Percentiles rank a stretch among this genome's conserved stretches.
Evolutionary conservation across 164 flowering plant genomes (phyloP).

Genomic region (Tinospora cordifolia): DNA sequence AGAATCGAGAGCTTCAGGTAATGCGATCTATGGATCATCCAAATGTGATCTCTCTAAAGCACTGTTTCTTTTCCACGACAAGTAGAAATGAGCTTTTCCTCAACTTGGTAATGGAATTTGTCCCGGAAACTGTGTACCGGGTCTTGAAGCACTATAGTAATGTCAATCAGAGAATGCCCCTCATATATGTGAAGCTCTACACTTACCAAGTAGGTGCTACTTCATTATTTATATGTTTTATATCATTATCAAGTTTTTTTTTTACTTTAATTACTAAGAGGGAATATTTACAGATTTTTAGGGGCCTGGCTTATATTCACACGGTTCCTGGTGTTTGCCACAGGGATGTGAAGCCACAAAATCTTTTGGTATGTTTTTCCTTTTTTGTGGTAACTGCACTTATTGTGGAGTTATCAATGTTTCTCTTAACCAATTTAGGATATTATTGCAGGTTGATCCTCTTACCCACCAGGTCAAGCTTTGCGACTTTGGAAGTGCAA

Average conservation of each 20-base stretch:
- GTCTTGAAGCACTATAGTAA: constrained; percentile 71
- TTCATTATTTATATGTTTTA: background rate
- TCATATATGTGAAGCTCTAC: constrained; percentile 81
- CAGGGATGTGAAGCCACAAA: constrained; percentile 88
- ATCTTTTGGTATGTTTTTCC: constrained; percentile 56
- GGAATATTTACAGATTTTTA: constrained; percentile 54
- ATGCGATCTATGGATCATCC: constrained; percentile 96
- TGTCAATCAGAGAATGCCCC: constrained; percentile 86
- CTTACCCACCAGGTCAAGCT: constrained; percentile 85
- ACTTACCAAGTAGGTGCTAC: constrained; percentile 51
- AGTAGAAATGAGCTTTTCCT: constrained; percentile 80
- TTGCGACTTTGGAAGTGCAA: constrained; percentile 96
- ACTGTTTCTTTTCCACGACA: constrained; percentile 91
- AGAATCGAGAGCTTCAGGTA: constrained; percentile 84
- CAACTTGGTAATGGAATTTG: constrained; percentile 91
- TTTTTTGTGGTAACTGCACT: background rate
- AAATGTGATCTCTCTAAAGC: constrained; percentile 77
- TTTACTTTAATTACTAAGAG: background rate
- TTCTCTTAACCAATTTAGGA: background rate
- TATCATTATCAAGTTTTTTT: background rate
- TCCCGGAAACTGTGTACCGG: constrained; percentile 77
- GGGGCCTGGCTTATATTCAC: constrained; percentile 86
- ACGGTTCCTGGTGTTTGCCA: constrained; percentile 53
- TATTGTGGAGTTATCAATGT: background rate
- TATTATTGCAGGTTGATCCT: constrained; percentile 63